Evolutionary conservation across 768 basidiomycete species (phyloP).

Genomic region (Hericium coralloides): DNA sequence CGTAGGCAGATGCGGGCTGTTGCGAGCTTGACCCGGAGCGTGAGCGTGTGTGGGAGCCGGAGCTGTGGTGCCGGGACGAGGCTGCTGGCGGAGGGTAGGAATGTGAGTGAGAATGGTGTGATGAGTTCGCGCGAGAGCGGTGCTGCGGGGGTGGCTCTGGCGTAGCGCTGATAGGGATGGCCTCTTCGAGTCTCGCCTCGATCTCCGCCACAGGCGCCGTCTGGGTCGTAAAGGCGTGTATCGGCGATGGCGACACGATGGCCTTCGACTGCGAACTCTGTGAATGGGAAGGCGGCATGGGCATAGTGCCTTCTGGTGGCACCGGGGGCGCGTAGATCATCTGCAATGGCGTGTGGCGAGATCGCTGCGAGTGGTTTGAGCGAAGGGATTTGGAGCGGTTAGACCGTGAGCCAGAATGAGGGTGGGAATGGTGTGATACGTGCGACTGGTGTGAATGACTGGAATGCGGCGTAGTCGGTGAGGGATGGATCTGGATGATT

Average conservation of each 20-base stretch:
- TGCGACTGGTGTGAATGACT: background rate
- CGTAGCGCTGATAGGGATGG: background rate
- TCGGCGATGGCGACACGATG: background rate
- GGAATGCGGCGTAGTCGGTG: constrained; percentile 2
- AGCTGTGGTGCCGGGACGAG: background rate
- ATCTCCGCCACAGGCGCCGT: background rate
- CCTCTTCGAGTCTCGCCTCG: background rate
- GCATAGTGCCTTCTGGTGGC: background rate
- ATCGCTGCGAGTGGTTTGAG: background rate
- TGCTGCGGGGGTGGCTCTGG: background rate
- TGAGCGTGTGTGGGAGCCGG: background rate
- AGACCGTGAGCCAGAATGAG: constrained; percentile 3
- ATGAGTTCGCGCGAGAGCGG: background rate
- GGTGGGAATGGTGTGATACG: background rate
- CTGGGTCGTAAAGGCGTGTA: background rate
- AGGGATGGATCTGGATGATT: constrained; percentile 12
- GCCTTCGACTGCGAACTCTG: background rate
- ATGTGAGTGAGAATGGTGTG: background rate
- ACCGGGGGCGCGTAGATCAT: constrained; percentile 12
- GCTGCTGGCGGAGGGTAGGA: background rate
- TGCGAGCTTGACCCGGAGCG: background rate
- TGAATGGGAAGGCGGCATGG: background rate
- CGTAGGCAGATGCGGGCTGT: background rate
- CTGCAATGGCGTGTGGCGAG: constrained; percentile 2
- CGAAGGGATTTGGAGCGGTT: constrained; percentile 5